Base-by-base conservation (phyloP, 345 rosid species). In the Aethionema arabicum region DNA sequence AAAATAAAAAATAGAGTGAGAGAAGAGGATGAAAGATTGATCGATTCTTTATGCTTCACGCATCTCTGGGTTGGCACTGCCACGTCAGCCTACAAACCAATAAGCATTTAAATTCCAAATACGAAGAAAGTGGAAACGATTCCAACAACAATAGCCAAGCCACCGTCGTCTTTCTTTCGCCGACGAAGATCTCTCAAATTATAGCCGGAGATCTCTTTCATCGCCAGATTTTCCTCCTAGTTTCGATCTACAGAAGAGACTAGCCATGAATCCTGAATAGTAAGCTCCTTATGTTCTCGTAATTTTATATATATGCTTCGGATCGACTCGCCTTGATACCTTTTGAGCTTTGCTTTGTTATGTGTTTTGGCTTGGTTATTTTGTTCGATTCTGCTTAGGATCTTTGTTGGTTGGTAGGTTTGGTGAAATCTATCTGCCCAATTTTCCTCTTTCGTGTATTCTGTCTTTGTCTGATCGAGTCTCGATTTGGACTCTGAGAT, bases 181-280 rank as follows among this genome's bases (percentile, higher is more conserved):
- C 65, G 65, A 58, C 66, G 61, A 65, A 61, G 62, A 65, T 65
- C 52, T 27, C 76, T 45, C 38, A 37, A 27, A 14, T 10, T 44
- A 38, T 32, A 56, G 44, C 70, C 70, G 61, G 61, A 33, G 40
- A 30, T 65, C 32, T 46, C 16, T 31, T 27, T 2, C 6, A 11
- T 29, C 54, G 14, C 5, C 61, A 51, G 37, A 51, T n/a, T 65
- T 11, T 58, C 52, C 44, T 8, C 10, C 44, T 8, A 12, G 46
- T 35, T 45, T 71, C 66, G 52, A 64, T 71, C 70, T 44, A 32
- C 5, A 8, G n/a, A 60, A 11, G 29, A 27, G 11, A 51, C 2
- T 4, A 47, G 62, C 63, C 32, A 72, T 72, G 76, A 72, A 72
- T 66, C 72, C 76, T 59, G 76, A 72, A 59, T 72, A 72, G 76